These are phyloP conservation scores for Pisolithus tinctorius DNA, from an alignment of 768 basidiomycete species.

Conservation along the genomic window DNA sequence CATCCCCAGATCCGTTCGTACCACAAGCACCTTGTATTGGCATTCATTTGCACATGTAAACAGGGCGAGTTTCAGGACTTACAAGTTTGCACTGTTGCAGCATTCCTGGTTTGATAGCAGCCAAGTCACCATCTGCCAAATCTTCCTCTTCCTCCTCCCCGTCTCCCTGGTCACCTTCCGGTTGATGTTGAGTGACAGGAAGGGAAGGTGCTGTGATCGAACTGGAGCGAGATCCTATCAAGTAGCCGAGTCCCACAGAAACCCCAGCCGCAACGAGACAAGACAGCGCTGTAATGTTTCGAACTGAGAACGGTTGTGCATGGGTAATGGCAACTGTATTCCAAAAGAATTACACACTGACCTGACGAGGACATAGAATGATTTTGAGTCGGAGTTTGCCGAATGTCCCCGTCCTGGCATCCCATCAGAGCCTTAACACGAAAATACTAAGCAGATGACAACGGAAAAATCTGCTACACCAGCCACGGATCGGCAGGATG, in stretches of 20 bases:
- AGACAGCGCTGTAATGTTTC: slow-evolving; percentile 11
- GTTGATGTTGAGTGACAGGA: background rate
- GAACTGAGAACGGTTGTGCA: slow-evolving; percentile 4
- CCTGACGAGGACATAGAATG: slow-evolving; percentile 10
- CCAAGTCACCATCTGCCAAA: slow-evolving; percentile 61
- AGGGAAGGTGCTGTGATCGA: background rate
- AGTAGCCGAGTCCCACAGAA: slow-evolving; percentile 41
- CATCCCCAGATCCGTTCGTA: slow-evolving; percentile 59
- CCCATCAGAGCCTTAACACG: background rate
- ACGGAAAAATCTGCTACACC: slow-evolving; percentile 20
- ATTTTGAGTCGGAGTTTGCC: slow-evolving; percentile 19
- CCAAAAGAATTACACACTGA: slow-evolving; percentile 1
- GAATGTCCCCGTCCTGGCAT: background rate
- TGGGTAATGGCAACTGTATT: background rate
- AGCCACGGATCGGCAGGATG: slow-evolving; percentile 23
- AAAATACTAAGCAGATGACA: slow-evolving; percentile 12
- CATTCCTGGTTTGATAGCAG: slow-evolving; percentile 46
- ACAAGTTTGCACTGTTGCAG: slow-evolving; percentile 75
- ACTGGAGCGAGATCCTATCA: slow-evolving; percentile 29
- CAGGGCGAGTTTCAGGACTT: background rate
- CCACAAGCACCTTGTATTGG: slow-evolving; percentile 45
- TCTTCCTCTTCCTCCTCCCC: slow-evolving; percentile 39
- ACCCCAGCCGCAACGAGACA: slow-evolving; percentile 28
- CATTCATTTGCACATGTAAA: background rate
- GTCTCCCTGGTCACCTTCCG: slow-evolving; percentile 24